phyloP scores from a whole-genome alignment of 176 grass and related monocot species.

The Avena sativa region DNA sequence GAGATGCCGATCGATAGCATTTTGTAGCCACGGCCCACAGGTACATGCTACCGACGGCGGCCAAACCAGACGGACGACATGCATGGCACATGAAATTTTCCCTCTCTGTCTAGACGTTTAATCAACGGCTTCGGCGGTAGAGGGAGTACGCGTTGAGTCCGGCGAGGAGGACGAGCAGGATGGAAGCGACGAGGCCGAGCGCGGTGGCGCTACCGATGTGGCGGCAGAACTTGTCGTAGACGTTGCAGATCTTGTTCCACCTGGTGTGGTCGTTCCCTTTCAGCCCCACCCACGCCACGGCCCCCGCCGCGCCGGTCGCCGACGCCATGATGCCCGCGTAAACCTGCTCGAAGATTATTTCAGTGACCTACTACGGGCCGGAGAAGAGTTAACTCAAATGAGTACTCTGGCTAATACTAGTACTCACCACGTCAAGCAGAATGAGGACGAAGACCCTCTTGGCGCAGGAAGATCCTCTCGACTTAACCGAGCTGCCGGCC shows the following conservation, averaged over 20 bases:
- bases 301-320: slow-evolving; percentile 59
- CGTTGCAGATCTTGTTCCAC: slow-evolving; percentile 71
- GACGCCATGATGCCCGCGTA: slow-evolving; percentile 68
- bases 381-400: not conserved
- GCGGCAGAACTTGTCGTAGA: slow-evolving; percentile 69
- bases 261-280: slow-evolving; percentile 70
- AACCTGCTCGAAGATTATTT: no score
- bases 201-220: slow-evolving; percentile 45
- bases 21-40: no score
- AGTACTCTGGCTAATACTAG: not conserved
- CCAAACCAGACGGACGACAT: no score
- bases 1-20: no score
- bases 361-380: no score
- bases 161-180: slow-evolving; percentile 62
- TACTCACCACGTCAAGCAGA: slow-evolving; percentile 63
- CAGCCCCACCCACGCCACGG: slow-evolving; percentile 67
- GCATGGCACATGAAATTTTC: no score
- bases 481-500: slow-evolving; percentile 32
- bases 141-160: slow-evolving; percentile 58
- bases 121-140: slow-evolving; percentile 55
- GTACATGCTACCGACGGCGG: no score
- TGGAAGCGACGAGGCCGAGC: slow-evolving; percentile 54
- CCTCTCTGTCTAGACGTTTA: no score
- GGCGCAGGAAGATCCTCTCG: not conserved
- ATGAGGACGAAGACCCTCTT: slow-evolving; percentile 55